These are phyloP conservation scores for Helicocarpus griseus DNA, from an alignment of 2,329 filamentous ascomycete genomes.

Conservation along the genomic window DNA sequence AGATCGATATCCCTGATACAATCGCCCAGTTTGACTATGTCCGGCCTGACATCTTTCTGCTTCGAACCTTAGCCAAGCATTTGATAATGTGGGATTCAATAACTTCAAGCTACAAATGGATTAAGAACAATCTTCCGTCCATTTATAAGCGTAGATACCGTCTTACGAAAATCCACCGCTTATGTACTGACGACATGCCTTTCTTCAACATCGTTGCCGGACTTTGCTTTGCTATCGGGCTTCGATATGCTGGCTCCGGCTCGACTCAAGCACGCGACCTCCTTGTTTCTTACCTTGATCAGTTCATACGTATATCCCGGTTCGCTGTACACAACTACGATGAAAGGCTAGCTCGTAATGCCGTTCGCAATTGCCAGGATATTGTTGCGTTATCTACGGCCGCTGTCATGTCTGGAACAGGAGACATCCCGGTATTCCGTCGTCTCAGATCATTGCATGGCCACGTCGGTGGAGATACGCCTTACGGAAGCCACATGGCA, in stretches of 20 bases:
- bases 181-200: constrained; percentile 76
- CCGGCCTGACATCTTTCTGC: constrained; percentile 80
- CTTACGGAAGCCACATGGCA: constrained; percentile 89
- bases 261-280: constrained; percentile 66
- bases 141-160: constrained; percentile 56
- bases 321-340: constrained; percentile 63
- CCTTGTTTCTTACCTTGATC: constrained; percentile 72
- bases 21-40: constrained; percentile 90
- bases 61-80: constrained; percentile 81
- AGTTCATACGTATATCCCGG: constrained; percentile 68
- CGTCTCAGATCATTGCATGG: constrained; percentile 82
- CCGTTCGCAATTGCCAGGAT: constrained; percentile 85
- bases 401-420: constrained; percentile 91
- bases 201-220: constrained; percentile 90
- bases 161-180: constrained; percentile 48
- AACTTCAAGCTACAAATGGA: constrained; percentile 62
- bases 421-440: constrained; percentile 75
- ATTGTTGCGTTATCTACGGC: constrained; percentile 71
- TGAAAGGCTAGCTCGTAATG: constrained; percentile 69
- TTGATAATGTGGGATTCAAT: constrained; percentile 89
- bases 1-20: constrained; percentile 88
- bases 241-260: constrained; percentile 65
- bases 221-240: constrained; percentile 64
- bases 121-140: constrained; percentile 60
- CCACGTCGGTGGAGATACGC: constrained; percentile 69